Conservation (phyloP, 495 filamentous ascomycete species). For the Sphaerosporella brunnea region DNA sequence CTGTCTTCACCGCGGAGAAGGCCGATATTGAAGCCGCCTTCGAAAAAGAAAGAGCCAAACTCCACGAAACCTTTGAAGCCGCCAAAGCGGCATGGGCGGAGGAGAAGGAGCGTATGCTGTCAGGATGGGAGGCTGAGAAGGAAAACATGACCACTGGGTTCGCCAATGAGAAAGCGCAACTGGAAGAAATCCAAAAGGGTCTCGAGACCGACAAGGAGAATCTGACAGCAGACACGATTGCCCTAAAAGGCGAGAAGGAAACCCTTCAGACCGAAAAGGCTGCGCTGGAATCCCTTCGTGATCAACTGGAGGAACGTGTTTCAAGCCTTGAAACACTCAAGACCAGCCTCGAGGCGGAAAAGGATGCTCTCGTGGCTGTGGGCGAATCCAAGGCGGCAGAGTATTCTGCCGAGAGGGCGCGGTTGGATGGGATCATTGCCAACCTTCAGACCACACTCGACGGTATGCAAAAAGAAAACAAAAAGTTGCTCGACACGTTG, state of each 20-base stretch:
- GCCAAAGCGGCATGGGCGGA: slow-evolving; percentile 20
- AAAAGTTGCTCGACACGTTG: slow-evolving; percentile 39
- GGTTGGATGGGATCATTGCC: slow-evolving; percentile 33
- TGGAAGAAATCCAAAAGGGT: slow-evolving; percentile 16
- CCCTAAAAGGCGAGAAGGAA: slow-evolving; percentile 8
- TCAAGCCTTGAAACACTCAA: slow-evolving; percentile 16
- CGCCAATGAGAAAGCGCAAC: slow-evolving; percentile 15
- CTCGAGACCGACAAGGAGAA: slow-evolving; percentile 24
- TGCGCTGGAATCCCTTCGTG: slow-evolving; percentile 12
- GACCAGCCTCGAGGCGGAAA: slow-evolving; percentile 16
- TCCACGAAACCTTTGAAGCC: slow-evolving; percentile 14
- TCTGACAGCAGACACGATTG: slow-evolving; percentile 16
- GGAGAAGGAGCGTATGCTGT: slow-evolving; percentile 19
- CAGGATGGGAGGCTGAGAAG: slow-evolving; percentile 10
- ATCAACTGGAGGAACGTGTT: slow-evolving; percentile 6
- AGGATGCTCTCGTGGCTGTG: slow-evolving; percentile 14
- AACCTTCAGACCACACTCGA: slow-evolving; percentile 37
- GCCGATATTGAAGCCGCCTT: slow-evolving; percentile 20
- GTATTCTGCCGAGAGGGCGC: slow-evolving; percentile 34
- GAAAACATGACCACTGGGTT: slow-evolving; percentile 16
- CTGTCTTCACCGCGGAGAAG: slow-evolving; percentile 20
- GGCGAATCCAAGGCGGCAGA: slow-evolving; percentile 33
- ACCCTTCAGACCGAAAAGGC: slow-evolving; percentile 11
- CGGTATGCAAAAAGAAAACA: slow-evolving; percentile 38
- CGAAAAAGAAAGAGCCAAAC: slow-evolving; percentile 28